Percentiles rank a stretch among this genome's conserved stretches.
These are phyloP conservation scores for Parastagonospora avenae DNA, from an alignment of 2,329 filamentous ascomycete species.

Conservation along the genomic window DNA sequence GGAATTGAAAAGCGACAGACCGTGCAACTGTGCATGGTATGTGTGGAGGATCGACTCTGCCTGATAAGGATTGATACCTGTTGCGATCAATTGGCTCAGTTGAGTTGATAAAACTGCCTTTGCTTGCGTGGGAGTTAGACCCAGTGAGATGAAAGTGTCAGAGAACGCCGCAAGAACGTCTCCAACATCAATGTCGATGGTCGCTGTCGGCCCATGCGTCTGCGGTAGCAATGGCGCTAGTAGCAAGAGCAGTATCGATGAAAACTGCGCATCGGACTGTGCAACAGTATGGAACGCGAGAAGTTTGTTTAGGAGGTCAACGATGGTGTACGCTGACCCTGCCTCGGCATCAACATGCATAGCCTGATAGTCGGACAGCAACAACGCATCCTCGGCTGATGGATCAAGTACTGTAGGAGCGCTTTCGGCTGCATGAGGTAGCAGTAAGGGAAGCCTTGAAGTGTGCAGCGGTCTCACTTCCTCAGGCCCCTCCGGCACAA, in stretches of 20 bases:
- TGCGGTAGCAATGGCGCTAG: constrained; percentile 53
- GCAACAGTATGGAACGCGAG: constrained; percentile 49
- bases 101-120: constrained; percentile 48
- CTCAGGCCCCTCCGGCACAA: constrained; percentile 43
- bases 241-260: constrained; percentile 54
- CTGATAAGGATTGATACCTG: constrained; percentile 57
- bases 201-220: constrained; percentile 41
- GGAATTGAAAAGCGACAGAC: constrained; percentile 54
- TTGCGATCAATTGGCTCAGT: constrained; percentile 48
- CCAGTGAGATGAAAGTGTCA: constrained; percentile 46
- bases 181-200: constrained; percentile 32
- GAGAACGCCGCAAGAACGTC: constrained; percentile 46
- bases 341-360: constrained; percentile 42
- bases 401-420: constrained; percentile 31
- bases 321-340: constrained; percentile 46
- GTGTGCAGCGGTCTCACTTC: constrained; percentile 31
- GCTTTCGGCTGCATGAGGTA: constrained; percentile 29
- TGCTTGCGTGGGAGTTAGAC: constrained; percentile 47
- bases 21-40: constrained; percentile 62
- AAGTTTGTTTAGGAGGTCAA: constrained; percentile 50
- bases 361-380: constrained; percentile 45
- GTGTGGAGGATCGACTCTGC: constrained; percentile 61
- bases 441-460: constrained; percentile 17
- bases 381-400: constrained; percentile 34
- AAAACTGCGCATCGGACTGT: constrained; percentile 54